A percentile compares a stretch with the other conserved stretches of the same genome.
phyloP scores from a whole-genome alignment of 2,329 filamentous ascomycete genomes.

The Erysiphe pulchra region DNA sequence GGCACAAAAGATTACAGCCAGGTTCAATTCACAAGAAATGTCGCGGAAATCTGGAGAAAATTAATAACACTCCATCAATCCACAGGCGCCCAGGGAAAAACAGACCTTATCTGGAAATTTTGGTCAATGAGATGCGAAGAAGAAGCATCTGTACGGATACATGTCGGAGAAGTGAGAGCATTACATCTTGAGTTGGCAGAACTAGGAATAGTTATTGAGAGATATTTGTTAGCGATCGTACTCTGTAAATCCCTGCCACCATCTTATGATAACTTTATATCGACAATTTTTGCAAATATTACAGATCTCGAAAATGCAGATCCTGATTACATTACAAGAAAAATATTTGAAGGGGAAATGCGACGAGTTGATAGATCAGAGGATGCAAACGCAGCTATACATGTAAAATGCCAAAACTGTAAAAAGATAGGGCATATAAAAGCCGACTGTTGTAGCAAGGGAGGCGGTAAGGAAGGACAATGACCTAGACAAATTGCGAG shows the following conservation, averaged over 20 bases:
- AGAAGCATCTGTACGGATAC: neutral
- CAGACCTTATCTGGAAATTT: neutral
- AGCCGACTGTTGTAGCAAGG: neutral
- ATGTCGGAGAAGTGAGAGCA: neutral
- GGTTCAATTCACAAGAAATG: neutral
- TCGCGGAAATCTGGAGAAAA: neutral
- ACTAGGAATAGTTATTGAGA: neutral
- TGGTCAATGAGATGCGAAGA: neutral
- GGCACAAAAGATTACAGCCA: neutral
- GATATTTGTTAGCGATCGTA: neutral
- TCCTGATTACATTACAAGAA: neutral
- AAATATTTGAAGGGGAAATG: neutral
- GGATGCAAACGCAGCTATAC: neutral
- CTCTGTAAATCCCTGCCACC: neutral
- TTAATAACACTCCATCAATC: neutral
- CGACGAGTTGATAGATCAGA: neutral
- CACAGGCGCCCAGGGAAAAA: neutral
- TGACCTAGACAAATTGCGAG: neutral
- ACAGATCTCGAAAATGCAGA: neutral
- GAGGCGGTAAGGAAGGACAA: neutral
- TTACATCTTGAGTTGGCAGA: neutral
- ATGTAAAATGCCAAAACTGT: neutral
- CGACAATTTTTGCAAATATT: neutral
- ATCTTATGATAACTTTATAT: neutral
- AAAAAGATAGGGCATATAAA: neutral